Percentiles rank a stretch among this genome's conserved stretches.
Evolutionary conservation across 441 rosid species (phyloP).

Genomic region (Eutrema salsugineum): DNA sequence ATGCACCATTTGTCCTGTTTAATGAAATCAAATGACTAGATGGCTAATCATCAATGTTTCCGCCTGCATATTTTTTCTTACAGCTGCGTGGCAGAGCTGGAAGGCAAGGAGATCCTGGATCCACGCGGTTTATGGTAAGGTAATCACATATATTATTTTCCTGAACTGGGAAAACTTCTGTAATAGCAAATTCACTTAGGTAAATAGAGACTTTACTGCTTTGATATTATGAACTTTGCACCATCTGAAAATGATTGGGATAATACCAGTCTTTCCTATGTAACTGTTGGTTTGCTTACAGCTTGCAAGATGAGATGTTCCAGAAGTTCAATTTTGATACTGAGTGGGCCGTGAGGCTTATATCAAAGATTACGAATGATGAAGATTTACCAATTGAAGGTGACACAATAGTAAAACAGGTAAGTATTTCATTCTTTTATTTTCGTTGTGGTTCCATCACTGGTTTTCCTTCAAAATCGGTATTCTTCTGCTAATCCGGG

Average conservation of each 20-base stretch:
- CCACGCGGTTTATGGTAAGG: conserved; percentile 98
- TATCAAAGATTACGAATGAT: conserved; percentile 79
- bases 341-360: conserved; percentile 91
- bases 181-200: background rate
- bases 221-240: background rate
- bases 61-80: conserved; percentile 2
- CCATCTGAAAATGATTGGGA: background rate
- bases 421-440: conserved; percentile 21
- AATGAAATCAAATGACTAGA: conserved; percentile 4
- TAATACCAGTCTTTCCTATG: background rate
- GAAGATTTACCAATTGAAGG: conserved; percentile 94
- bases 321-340: conserved; percentile 93
- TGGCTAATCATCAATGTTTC: conserved; percentile 5
- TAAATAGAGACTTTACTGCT: background rate
- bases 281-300: conserved; percentile 28
- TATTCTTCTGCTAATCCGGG: conserved; percentile 24
- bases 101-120: conserved; percentile 99
- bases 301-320: conserved; percentile 99
- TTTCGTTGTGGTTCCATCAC: background rate
- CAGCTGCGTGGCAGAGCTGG: conserved; percentile 99
- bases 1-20: background rate
- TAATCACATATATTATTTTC: conserved; percentile 34
- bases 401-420: conserved; percentile 84
- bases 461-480: background rate
- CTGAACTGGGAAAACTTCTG: conserved; percentile 4